These are phyloP conservation scores for Paramecium bursaria DNA, from an alignment of 73 alveolate species.

Conservation along the genomic window DNA sequence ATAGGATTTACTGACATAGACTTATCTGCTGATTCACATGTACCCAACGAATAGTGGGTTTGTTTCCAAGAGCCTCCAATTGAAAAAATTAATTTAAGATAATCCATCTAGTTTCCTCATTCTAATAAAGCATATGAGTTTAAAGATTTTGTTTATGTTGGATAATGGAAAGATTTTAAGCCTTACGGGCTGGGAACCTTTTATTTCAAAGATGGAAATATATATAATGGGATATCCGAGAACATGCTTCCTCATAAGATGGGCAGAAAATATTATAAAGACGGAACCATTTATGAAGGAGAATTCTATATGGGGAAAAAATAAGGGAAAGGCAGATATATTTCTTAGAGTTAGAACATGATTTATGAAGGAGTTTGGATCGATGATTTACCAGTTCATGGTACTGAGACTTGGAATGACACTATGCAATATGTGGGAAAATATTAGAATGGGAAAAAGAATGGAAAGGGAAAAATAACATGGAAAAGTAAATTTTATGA, in stretches of 20 bases:
- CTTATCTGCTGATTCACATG: too few relatives aligned
- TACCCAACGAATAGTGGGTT: too few relatives aligned
- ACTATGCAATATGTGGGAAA: conserved; percentile 73
- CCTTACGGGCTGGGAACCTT: conserved; percentile 45
- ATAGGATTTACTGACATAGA: too few relatives aligned
- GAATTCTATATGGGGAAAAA: conserved; percentile 16
- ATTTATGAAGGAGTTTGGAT: conserved; percentile 73
- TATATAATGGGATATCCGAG: conserved; percentile 8
- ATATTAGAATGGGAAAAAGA: conserved; percentile 62
- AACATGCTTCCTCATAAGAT: not conserved
- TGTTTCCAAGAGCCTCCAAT: too few relatives aligned
- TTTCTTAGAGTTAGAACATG: not conserved
- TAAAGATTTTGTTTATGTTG: conserved; percentile 1
- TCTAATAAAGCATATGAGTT: conserved; percentile 6
- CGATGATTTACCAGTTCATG: conserved; percentile 68
- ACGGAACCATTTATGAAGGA: conserved; percentile 53
- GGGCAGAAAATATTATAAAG: conserved; percentile 24
- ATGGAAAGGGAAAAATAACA: conserved; percentile 68
- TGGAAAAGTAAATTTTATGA: conserved; percentile 79
- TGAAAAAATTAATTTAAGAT: too few relatives aligned
- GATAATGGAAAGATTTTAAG: conserved; percentile 52
- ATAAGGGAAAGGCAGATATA: conserved; percentile 33
- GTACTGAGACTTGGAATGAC: conserved; percentile 75
- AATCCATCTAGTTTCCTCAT: too few relatives aligned
- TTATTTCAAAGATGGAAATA: conserved; percentile 17